These are phyloP conservation scores for Penicillium malachiteum DNA, from an alignment of 495 filamentous ascomycete species.

Conservation along the genomic window DNA sequence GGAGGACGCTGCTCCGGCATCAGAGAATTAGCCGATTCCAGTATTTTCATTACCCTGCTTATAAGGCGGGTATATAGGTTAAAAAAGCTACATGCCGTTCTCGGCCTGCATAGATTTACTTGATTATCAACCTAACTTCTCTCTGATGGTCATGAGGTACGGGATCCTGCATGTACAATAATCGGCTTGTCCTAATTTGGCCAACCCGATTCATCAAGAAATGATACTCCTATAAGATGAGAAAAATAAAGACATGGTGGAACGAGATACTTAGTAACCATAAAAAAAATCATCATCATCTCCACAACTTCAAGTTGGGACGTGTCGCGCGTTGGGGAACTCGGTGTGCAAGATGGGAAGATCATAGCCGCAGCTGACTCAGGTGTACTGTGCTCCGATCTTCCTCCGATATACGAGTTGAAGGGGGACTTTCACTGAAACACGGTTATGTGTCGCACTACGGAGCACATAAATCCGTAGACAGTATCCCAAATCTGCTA, in stretches of 20 bases:
- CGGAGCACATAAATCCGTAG: no score
- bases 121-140: not conserved
- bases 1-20: constrained; percentile 37
- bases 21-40: constrained; percentile 23
- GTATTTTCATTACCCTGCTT: not conserved
- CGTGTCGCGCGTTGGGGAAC: not conserved
- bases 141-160: not conserved
- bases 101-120: not conserved
- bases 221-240: not conserved
- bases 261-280: not conserved
- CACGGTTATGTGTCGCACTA: no score
- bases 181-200: constrained; percentile 18
- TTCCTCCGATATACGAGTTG: not conserved
- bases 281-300: not conserved
- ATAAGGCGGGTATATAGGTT: not conserved
- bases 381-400: not conserved
- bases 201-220: constrained; percentile 11
- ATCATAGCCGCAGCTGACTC: constrained; percentile 13
- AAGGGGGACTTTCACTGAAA: no score
- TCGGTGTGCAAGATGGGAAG: constrained; percentile 13
- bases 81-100: no score
- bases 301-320: not conserved
- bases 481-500: no score
- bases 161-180: not conserved
- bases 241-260: not conserved